Evolutionary conservation across 257 asterid species (phyloP).

Genomic region (Solanum paucissectum): DNA sequence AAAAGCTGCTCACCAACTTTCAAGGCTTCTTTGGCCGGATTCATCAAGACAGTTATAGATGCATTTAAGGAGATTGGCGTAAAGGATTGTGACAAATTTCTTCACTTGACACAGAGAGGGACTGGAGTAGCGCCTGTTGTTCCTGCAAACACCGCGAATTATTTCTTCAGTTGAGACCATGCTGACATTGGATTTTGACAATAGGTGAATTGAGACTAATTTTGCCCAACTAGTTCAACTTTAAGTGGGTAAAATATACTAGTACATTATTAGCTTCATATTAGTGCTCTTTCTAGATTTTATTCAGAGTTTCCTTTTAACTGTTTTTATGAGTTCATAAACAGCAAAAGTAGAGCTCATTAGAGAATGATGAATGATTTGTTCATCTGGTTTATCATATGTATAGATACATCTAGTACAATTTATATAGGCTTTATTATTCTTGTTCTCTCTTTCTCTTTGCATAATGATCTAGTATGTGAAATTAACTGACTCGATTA

Average conservation of each 20-base stretch:
- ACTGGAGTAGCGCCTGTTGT: not conserved
- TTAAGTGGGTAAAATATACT: not conserved
- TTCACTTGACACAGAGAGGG: constrained; percentile 12
- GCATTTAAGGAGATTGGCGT: constrained; percentile 45
- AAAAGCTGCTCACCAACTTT: constrained; percentile 58
- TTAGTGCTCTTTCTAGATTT: not conserved
- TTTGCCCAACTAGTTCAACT: not conserved
- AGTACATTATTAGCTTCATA: not conserved
- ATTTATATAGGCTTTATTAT: not conserved
- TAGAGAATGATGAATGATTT: no score
- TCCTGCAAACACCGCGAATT: not conserved
- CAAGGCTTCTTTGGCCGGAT: constrained; percentile 23
- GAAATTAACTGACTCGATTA: not conserved
- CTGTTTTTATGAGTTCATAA: not conserved
- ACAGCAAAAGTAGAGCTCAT: not conserved
- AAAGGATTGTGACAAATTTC: constrained; percentile 54
- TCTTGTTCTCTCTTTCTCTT: not conserved
- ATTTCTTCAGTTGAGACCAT: not conserved
- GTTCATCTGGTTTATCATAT: not conserved
- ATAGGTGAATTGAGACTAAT: not conserved
- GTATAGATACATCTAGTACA: not conserved
- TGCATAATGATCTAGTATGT: not conserved
- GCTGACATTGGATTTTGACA: not conserved
- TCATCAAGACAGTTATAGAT: constrained; percentile 34
- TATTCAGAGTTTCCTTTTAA: not conserved